Evolutionary conservation across 2,329 filamentous ascomycete species (phyloP).

Genomic region (Acephala macrosclerotiorum): DNA sequence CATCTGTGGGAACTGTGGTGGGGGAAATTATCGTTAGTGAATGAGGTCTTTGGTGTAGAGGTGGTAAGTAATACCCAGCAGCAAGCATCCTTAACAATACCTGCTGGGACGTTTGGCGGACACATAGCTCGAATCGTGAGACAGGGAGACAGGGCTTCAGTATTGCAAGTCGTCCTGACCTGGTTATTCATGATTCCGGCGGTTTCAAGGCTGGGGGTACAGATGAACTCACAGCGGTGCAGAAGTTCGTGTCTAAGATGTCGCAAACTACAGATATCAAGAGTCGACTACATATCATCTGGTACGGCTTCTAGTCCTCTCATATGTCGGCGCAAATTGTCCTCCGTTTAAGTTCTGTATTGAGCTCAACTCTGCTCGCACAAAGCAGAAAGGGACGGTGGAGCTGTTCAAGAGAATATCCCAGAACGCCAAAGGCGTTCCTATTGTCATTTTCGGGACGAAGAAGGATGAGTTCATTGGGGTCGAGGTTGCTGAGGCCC

Average conservation of each 20-base stretch:
- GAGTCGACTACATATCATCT: not conserved
- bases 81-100: too few species aligned
- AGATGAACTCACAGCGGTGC: not conserved
- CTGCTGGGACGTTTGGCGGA: not conserved
- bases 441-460: not conserved
- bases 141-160: not conserved
- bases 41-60: too few species aligned
- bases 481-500: not conserved
- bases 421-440: not conserved
- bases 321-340: not conserved
- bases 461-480: not conserved
- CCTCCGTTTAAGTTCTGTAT: not conserved
- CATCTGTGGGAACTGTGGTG: too few species aligned
- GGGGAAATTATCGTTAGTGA: too few species aligned
- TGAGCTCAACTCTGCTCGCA: not conserved
- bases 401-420: not conserved
- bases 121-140: not conserved
- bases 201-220: not conserved
- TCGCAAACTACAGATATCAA: not conserved
- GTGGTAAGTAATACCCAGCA: too few species aligned
- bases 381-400: not conserved
- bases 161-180: not conserved
- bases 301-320: not conserved
- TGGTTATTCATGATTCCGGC: not conserved
- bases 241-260: not conserved